Percentiles rank a stretch among this genome's conserved stretches.
phyloP scores from a whole-genome alignment of 176 grass and related monocot species.

The Coix lacrymajobi region DNA sequence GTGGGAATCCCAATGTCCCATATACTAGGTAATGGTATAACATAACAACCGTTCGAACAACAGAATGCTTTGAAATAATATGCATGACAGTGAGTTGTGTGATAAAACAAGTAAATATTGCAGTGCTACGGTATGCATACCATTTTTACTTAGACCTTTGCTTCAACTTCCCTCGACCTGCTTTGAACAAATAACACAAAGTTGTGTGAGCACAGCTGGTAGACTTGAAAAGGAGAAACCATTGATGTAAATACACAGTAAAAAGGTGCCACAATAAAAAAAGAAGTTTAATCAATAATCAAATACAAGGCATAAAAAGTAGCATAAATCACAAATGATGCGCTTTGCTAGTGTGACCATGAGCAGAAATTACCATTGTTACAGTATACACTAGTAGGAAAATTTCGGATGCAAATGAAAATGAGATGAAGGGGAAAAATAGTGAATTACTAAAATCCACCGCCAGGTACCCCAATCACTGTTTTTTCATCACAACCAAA shows the following conservation, averaged over 20 bases:
- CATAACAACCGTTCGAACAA: background rate
- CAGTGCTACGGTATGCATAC: conserved; percentile 8
- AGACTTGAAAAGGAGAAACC: background rate
- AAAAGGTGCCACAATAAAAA: background rate
- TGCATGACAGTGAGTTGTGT: background rate
- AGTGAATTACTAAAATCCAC: background rate
- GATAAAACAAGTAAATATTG: background rate
- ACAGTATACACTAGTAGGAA: background rate
- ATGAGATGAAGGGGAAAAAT: background rate
- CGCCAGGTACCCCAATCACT: background rate
- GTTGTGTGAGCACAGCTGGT: background rate
- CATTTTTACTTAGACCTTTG: conserved; percentile 18
- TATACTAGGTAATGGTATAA: background rate
- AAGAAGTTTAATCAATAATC: background rate
- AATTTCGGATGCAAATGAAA: background rate
- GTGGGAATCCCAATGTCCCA: background rate
- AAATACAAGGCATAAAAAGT: background rate
- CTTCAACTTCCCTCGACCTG: background rate
- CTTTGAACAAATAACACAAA: background rate
- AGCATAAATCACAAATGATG: background rate
- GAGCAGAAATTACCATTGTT: background rate
- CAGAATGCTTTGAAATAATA: background rate
- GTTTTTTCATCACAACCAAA: background rate
- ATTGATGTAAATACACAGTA: background rate
- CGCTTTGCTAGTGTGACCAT: background rate